Base-by-base conservation (phyloP, 495 filamentous ascomycete genomes). In the Tuber melanosporum region DNA sequence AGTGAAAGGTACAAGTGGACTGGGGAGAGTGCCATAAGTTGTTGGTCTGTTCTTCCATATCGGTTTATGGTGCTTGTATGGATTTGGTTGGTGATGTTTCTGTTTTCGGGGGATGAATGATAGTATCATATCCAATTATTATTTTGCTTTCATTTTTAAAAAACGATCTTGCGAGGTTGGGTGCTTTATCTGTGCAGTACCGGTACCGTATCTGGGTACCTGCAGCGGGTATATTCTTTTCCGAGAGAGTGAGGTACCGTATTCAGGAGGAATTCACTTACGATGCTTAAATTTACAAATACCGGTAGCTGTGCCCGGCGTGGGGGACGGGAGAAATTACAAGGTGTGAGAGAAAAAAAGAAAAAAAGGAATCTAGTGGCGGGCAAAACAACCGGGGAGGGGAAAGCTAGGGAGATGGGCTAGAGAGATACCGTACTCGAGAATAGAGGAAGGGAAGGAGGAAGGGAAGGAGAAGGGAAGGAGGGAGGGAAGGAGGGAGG, bases 291-390 rank as follows among this genome's bases (percentile, higher is more conserved):
- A n/a, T 26, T 57, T 57, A n/a, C 46, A 7, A 6, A 20, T 20
- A 20, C 32, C 32, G 5, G 5, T 19, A 19, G 14, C 19, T 47
- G 46, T 17, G 46, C 46, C 46, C 3, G 5, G n/a, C 32, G n/a
- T 3, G 20, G n/a, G 57, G 26, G 26, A 32, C 52, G n/a, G 57
- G 57, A 32, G 57, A 66, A 17, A 66, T 17, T 66, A n/a, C n/a
- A 32, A 17, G 32, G n/a, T 26, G 57, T 32, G 44, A 42, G 32
- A 10, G 42, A 43, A 43, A 42, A 44, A 45, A 42, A 45, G 45
- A 17, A 71, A 44, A 70, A 57, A 69, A 80, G 73, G 76, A 80
- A 79, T 70, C 71, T 71, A 71, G 71, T 74, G 78, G 78, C 78
- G 52, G 77, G 75, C 76, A 73, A 26, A 79, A 72, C 75, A 70